A percentile compares a stretch with the other conserved stretches of the same genome.
Conservation (phyloP, 345 rosid species). For the Noccaea caerulescens region DNA sequence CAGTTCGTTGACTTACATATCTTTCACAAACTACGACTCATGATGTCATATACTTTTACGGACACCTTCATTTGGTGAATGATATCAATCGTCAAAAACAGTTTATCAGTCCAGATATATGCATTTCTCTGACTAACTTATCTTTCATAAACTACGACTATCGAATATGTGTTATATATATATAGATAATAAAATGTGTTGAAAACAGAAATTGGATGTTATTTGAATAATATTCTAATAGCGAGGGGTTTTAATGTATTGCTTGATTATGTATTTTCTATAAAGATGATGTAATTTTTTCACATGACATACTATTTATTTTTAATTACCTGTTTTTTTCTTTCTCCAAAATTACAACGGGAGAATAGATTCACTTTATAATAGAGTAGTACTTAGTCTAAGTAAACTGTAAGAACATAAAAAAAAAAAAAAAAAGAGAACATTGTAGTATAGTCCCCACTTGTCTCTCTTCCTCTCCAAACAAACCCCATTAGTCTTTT, state of each 20-base stretch:
- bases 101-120: background rate
- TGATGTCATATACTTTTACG: slow-evolving; percentile 18
- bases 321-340: too few species aligned
- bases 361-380: slow-evolving; percentile 4
- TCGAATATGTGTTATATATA: too few species aligned
- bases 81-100: background rate
- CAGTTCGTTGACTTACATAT: slow-evolving; percentile 21
- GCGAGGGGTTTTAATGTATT: too few species aligned
- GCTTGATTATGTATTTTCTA: too few species aligned
- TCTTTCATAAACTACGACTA: too few species aligned
- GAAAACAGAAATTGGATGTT: too few species aligned
- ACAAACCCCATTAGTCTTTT: slow-evolving; percentile 47
- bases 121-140: too few species aligned
- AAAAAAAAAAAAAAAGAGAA: slow-evolving; percentile 23
- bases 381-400: slow-evolving; percentile 5
- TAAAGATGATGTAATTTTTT: too few species aligned
- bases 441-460: slow-evolving; percentile 48
- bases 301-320: too few species aligned
- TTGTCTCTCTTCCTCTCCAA: slow-evolving; percentile 38
- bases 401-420: slow-evolving; percentile 2
- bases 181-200: too few species aligned
- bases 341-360: background rate
- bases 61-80: slow-evolving; percentile 13
- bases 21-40: slow-evolving; percentile 2
- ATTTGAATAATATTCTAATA: too few species aligned